Evolutionary conservation across 1,284 basidiomycete species (phyloP).

Genomic region (Leccinum angustisporum): DNA sequence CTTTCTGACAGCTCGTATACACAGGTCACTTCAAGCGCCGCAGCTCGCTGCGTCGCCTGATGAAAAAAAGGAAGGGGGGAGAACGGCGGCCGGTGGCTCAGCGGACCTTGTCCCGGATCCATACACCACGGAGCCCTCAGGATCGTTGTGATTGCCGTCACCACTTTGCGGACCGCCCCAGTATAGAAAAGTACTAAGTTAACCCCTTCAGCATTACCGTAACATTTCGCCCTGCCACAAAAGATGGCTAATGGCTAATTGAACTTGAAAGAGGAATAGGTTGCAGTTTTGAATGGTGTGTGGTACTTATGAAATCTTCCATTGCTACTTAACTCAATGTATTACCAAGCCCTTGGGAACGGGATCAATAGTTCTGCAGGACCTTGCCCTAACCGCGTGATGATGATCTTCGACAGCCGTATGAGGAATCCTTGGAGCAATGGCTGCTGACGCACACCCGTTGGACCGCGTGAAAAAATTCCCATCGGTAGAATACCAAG

Average conservation of each 20-base stretch:
- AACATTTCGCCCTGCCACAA: constrained; percentile 2
- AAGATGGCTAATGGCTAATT: neutral
- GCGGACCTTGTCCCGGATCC: too few species aligned
- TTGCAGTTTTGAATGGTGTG: neutral
- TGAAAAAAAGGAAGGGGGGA: too few species aligned
- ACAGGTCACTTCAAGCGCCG: neutral
- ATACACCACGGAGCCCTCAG: too few species aligned
- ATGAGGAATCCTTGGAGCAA: neutral
- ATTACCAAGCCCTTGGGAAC: neutral
- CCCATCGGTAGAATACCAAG: neutral
- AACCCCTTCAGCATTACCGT: neutral
- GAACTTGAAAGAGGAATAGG: neutral
- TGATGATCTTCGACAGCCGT: neutral
- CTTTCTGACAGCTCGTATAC: neutral
- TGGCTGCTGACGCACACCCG: neutral
- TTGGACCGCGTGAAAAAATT: neutral
- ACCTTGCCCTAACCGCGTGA: neutral
- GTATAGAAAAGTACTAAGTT: too few species aligned
- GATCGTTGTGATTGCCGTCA: too few species aligned
- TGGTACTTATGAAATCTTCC: neutral
- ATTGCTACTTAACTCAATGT: neutral
- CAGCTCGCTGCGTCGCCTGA: neutral
- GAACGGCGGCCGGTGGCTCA: too few species aligned
- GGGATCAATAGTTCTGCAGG: neutral
- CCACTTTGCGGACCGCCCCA: too few species aligned